These are phyloP conservation scores for Gynandropsis gynandra DNA, from an alignment of 345 rosid species.

Conservation along the genomic window DNA sequence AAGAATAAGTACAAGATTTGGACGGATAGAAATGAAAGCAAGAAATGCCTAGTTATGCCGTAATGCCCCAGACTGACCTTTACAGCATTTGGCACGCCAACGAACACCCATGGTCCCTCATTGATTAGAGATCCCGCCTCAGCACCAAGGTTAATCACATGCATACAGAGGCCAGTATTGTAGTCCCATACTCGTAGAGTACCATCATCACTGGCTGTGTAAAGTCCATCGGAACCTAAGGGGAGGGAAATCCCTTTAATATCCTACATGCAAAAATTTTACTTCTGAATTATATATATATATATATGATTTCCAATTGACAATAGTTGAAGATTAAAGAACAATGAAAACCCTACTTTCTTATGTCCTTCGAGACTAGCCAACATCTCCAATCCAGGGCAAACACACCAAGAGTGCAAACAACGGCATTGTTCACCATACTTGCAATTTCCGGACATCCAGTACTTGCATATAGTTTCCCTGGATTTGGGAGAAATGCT, in stretches of 20 bases:
- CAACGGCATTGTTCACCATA: constrained; percentile 26
- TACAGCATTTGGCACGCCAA: constrained; percentile 46
- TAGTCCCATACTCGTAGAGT: constrained; percentile 44
- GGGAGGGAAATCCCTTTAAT: constrained; percentile 48
- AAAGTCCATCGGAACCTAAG: constrained; percentile 46
- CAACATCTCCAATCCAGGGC: constrained; percentile 24
- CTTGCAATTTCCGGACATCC: constrained; percentile 28
- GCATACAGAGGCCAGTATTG: constrained; percentile 38
- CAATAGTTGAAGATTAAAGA: not conserved
- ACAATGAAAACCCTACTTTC: constrained; percentile 6
- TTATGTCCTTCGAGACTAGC: constrained; percentile 30
- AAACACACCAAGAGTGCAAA: constrained; percentile 26
- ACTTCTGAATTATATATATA: not conserved
- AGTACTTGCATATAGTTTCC: constrained; percentile 19
- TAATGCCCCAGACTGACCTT: constrained; percentile 30
- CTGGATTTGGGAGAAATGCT: constrained; percentile 10
- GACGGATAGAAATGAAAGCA: not conserved
- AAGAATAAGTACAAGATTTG: not conserved
- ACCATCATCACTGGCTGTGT: constrained; percentile 47
- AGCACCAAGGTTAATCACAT: constrained; percentile 29
- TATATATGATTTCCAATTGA: not conserved
- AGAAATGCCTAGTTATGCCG: not conserved
- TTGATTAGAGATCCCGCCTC: constrained; percentile 43
- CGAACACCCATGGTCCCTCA: constrained; percentile 60
- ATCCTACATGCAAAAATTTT: constrained; percentile 17